Percentiles rank a stretch among this genome's conserved stretches.
phyloP scores from a whole-genome alignment of 108 stramenopile species.

The Parietichytrium sp. region DNA sequence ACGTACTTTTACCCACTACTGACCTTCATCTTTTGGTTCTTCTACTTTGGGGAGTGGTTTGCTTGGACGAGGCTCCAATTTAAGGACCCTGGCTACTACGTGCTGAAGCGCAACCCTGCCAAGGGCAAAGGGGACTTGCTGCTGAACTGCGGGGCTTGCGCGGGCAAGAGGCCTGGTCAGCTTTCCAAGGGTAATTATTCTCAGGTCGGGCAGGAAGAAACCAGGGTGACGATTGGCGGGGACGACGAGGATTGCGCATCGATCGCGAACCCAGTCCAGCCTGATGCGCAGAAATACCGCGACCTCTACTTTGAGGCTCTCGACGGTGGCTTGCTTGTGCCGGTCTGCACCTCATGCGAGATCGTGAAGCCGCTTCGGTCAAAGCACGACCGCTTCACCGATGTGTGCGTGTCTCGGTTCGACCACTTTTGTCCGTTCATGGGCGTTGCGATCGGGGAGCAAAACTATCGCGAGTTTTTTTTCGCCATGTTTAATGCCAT shows the following conservation, averaged over 20 bases:
- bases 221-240: background rate
- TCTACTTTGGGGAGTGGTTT: background rate
- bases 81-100: background rate
- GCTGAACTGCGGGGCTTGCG: no score
- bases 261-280: background rate
- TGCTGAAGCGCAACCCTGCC: background rate
- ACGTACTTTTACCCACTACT: background rate
- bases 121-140: no score
- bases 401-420: constrained; percentile 85
- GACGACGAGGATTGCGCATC: constrained; percentile 13
- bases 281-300: background rate
- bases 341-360: constrained; percentile 89
- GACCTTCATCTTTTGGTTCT: background rate
- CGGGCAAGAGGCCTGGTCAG: no score
- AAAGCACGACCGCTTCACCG: constrained; percentile 84
- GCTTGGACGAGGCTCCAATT: background rate
- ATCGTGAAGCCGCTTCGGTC: constrained; percentile 84
- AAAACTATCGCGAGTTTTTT: constrained; percentile 92
- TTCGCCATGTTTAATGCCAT: constrained; percentile 42
- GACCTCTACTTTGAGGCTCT: background rate
- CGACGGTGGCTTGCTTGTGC: constrained; percentile 20
- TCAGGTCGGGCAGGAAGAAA: background rate
- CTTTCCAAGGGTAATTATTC: no score
- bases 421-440: constrained; percentile 99
- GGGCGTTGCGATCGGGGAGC: constrained; percentile 76